These are phyloP conservation scores for Castanopsis chinensis DNA, from an alignment of 306 rosid species.

Conservation along the genomic window DNA sequence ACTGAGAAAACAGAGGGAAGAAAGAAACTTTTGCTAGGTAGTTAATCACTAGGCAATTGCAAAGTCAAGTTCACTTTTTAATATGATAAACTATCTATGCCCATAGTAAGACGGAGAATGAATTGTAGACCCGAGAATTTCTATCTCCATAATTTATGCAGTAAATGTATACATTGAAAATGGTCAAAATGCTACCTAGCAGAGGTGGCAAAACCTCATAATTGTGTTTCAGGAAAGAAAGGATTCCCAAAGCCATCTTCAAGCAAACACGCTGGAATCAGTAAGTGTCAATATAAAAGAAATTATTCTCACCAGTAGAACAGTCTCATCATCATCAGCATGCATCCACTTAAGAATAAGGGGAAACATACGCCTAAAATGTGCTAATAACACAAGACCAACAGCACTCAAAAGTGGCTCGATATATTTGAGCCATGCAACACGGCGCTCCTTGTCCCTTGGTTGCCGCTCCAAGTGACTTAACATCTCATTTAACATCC, in stretches of 20 bases:
- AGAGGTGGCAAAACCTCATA: neutral
- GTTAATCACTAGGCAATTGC: neutral
- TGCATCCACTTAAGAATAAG: constrained; percentile 91
- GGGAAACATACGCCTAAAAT: constrained; percentile 83
- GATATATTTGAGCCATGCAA: constrained; percentile 73
- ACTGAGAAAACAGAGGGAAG: neutral
- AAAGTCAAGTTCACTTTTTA: neutral
- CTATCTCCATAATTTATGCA: neutral
- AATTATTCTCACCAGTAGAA: constrained; percentile 62
- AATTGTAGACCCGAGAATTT: neutral
- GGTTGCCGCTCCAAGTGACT: constrained; percentile 97
- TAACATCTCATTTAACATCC: constrained; percentile 79
- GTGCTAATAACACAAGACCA: constrained; percentile 77
- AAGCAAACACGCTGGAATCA: neutral
- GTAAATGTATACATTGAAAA: neutral
- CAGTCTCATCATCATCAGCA: constrained; percentile 81
- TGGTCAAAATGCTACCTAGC: neutral
- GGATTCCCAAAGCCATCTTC: neutral
- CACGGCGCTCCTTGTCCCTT: constrained; percentile 78
- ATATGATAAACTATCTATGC: neutral
- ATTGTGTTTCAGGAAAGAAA: neutral
- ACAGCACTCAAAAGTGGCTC: constrained; percentile 57
- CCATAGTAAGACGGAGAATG: neutral
- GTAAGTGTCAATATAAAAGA: neutral
- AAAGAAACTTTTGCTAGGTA: neutral